Evolutionary conservation across 164 flowering plant species (phyloP).

Genomic region (Annona squamosa): DNA sequence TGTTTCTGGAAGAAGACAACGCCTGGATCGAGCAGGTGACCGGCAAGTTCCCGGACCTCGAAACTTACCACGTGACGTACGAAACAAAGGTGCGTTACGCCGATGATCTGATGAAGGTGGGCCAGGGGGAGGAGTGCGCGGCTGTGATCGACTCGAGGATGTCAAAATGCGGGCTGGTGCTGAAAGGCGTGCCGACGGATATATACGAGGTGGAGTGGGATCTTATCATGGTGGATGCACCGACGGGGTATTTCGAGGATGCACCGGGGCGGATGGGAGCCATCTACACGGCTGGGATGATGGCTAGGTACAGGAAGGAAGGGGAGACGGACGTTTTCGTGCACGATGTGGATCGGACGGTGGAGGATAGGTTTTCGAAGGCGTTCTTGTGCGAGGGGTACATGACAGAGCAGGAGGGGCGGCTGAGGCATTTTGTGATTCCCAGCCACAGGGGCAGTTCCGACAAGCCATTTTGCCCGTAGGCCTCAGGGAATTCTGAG

Average conservation of each 20-base stretch:
- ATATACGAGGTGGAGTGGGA: conserved; percentile 74
- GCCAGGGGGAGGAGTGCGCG: conserved; percentile 43
- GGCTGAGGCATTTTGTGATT: conserved; percentile 63
- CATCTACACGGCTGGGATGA: conserved; percentile 78
- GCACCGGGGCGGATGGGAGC: conserved; percentile 95
- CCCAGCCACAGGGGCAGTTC: conserved; percentile 46
- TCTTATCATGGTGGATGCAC: conserved; percentile 91
- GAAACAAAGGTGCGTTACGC: conserved; percentile 58
- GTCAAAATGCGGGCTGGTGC: conserved; percentile 50
- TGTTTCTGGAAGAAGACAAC: conserved; percentile 76
- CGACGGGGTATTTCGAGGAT: conserved; percentile 69
- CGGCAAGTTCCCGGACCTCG: conserved; percentile 42
- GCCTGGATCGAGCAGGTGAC: conserved; percentile 61
- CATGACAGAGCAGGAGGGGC: conserved; percentile 52
- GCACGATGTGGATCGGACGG: conserved; percentile 77
- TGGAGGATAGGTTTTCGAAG: conserved; percentile 70
- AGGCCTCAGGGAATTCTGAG: neutral
- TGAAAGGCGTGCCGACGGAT: conserved; percentile 55
- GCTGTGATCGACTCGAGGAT: conserved; percentile 35
- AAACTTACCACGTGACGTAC: conserved; percentile 60
- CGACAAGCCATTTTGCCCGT: conserved; percentile 54
- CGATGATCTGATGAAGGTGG: conserved; percentile 42
- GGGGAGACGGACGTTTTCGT: conserved; percentile 87
- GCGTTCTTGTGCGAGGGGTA: conserved; percentile 72
- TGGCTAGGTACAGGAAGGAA: conserved; percentile 63